phyloP scores from a whole-genome alignment of 352 stramenopile genomes.

The Pythium apleroticum region DNA sequence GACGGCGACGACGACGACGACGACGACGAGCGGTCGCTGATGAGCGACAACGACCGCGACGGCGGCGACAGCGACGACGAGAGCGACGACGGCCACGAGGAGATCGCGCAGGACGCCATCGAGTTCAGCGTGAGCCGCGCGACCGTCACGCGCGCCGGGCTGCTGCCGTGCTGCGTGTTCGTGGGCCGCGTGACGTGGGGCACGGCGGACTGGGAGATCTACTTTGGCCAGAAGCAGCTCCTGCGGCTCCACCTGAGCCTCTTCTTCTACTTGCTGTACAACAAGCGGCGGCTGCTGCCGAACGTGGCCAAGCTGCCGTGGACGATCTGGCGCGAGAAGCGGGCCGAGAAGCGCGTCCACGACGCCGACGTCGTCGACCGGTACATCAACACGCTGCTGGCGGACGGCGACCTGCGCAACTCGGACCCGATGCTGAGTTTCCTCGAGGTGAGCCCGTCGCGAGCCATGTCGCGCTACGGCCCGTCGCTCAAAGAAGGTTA shows the following conservation, averaged over 20 bases:
- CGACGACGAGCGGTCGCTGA: constrained; percentile 27
- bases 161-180: constrained; percentile 85
- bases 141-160: constrained; percentile 58
- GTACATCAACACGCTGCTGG: constrained; percentile 67
- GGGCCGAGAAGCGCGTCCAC: constrained; percentile 58
- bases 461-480: constrained; percentile 70
- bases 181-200: constrained; percentile 74
- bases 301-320: constrained; percentile 57
- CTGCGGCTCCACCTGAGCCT: constrained; percentile 72
- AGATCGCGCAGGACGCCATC: constrained; percentile 74
- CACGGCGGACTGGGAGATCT: constrained; percentile 82
- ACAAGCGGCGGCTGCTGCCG: constrained; percentile 42
- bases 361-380: constrained; percentile 76
- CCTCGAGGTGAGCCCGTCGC: constrained; percentile 76
- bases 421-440: constrained; percentile 79
- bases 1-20: constrained; percentile 27
- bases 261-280: constrained; percentile 48
- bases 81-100: constrained; percentile 47
- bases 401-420: constrained; percentile 65
- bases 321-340: constrained; percentile 84
- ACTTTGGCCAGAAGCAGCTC: constrained; percentile 86
- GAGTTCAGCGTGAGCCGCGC: constrained; percentile 73
- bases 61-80: constrained; percentile 41
- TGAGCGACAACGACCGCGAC: constrained; percentile 36
- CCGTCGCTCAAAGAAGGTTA: constrained; percentile 86